phyloP scores from a whole-genome alignment of 805 yeast genomes.

The Wickerhamomyces strasburgensis region DNA sequence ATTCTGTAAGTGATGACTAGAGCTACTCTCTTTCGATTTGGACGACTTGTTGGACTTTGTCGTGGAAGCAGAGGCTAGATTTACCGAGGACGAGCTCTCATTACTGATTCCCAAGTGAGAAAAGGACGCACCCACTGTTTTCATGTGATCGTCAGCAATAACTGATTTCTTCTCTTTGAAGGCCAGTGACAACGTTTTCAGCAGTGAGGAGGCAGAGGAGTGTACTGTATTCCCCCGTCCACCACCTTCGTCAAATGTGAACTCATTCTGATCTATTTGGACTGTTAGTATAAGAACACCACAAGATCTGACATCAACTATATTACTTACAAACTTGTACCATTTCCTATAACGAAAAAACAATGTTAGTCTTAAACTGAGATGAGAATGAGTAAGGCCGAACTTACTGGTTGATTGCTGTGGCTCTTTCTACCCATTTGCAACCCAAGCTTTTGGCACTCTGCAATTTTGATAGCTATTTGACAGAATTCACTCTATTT shows the following conservation, averaged over 20 bases:
- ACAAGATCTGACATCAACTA: not conserved
- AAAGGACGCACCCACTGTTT: slow-evolving; percentile 50
- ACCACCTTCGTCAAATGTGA: slow-evolving; percentile 63
- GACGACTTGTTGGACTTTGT: slow-evolving; percentile 11
- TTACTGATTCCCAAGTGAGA: slow-evolving; percentile 45
- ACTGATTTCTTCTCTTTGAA: slow-evolving; percentile 27
- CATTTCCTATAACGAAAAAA: slow-evolving; percentile 31
- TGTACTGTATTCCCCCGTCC: slow-evolving; percentile 56
- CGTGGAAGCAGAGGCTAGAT: slow-evolving; percentile 8
- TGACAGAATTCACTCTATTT: no score
- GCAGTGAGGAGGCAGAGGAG: slow-evolving; percentile 33
- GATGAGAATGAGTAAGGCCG: no score
- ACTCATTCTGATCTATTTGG: slow-evolving; percentile 41
- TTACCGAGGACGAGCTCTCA: slow-evolving; percentile 7
- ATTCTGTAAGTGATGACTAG: slow-evolving; percentile 1
- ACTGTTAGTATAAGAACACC: no score
- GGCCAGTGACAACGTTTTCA: slow-evolving; percentile 22
- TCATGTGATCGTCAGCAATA: slow-evolving; percentile 28
- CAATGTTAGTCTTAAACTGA: no score
- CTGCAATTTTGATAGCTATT: no score
- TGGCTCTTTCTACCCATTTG: slow-evolving; percentile 18
- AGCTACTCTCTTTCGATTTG: slow-evolving; percentile 7
- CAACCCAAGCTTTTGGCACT: not conserved
- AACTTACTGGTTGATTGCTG: slow-evolving; percentile 20
- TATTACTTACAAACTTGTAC: slow-evolving; percentile 28